A percentile compares a stretch with the other conserved stretches of the same genome.
These are phyloP conservation scores for Aegle marmelos DNA, from an alignment of 345 rosid genomes.

Conservation along the genomic window DNA sequence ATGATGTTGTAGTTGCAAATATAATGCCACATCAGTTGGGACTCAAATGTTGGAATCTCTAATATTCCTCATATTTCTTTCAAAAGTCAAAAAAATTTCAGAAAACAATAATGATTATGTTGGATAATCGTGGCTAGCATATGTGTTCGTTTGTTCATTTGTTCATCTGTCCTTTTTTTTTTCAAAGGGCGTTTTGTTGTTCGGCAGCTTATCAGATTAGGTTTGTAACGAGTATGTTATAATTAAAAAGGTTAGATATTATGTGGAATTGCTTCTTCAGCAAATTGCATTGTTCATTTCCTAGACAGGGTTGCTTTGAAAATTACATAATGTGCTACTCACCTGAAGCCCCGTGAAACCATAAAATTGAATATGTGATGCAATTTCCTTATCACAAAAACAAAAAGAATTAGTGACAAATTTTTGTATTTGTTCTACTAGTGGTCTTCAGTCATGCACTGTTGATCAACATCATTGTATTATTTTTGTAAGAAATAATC, in stretches of 20 bases:
- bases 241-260: neutral
- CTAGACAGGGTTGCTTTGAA: neutral
- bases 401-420: no score
- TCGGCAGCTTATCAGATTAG: neutral
- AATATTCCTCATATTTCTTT: neutral
- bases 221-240: neutral
- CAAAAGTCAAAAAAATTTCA: neutral
- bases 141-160: no score
- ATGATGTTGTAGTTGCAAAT: no score
- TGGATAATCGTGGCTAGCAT: neutral
- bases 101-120: neutral
- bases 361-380: neutral
- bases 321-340: neutral
- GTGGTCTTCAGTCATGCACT: no score
- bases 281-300: neutral
- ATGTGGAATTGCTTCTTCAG: neutral
- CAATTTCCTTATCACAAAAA: neutral
- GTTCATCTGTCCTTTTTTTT: no score
- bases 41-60: no score
- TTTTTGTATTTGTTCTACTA: no score
- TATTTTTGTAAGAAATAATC: neutral
- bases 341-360: neutral
- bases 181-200: neutral
- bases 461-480: no score
- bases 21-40: no score